Evolutionary conservation across 2,329 filamentous ascomycete species (phyloP).

Genomic region (Penicillium sp.): DNA sequence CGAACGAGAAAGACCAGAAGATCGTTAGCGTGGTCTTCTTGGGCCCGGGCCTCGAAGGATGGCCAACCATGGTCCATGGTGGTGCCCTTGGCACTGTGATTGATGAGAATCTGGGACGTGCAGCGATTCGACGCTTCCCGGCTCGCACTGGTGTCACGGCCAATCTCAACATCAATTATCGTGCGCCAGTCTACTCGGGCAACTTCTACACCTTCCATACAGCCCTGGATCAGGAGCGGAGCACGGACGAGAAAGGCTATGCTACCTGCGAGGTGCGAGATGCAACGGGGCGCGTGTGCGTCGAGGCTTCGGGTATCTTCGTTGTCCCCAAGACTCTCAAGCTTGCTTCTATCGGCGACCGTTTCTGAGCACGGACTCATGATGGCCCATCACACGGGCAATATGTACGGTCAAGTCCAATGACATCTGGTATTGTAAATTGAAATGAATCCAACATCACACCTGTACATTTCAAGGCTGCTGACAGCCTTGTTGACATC

Average conservation of each 20-base stretch:
- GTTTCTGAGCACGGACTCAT: slow-evolving; percentile 30
- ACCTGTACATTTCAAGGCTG: too few species aligned
- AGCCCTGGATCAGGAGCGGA: slow-evolving; percentile 39
- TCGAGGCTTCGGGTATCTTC: slow-evolving; percentile 55
- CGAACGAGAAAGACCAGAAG: slow-evolving; percentile 54
- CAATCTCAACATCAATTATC: slow-evolving; percentile 57
- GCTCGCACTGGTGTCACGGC: slow-evolving; percentile 52
- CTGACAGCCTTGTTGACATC: too few species aligned
- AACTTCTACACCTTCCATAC: slow-evolving; percentile 58
- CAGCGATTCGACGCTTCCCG: slow-evolving; percentile 49
- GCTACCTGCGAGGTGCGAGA: slow-evolving; percentile 34
- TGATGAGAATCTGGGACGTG: slow-evolving; percentile 63
- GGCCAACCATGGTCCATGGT: slow-evolving; percentile 67
- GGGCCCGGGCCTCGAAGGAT: slow-evolving; percentile 59
- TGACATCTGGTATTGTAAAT: too few species aligned
- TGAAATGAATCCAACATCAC: too few species aligned
- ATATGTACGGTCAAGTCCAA: background rate
- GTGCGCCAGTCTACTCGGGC: slow-evolving; percentile 53
- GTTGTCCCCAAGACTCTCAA: slow-evolving; percentile 51
- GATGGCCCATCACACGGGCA: background rate
- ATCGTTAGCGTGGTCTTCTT: slow-evolving; percentile 61
- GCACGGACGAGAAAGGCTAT: slow-evolving; percentile 37
- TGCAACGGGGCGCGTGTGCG: slow-evolving; percentile 50
- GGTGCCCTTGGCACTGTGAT: slow-evolving; percentile 63
- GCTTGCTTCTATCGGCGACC: slow-evolving; percentile 37